Evolutionary conservation across 768 basidiomycete genomes (phyloP).

Genomic region (Leccinum imitatum): DNA sequence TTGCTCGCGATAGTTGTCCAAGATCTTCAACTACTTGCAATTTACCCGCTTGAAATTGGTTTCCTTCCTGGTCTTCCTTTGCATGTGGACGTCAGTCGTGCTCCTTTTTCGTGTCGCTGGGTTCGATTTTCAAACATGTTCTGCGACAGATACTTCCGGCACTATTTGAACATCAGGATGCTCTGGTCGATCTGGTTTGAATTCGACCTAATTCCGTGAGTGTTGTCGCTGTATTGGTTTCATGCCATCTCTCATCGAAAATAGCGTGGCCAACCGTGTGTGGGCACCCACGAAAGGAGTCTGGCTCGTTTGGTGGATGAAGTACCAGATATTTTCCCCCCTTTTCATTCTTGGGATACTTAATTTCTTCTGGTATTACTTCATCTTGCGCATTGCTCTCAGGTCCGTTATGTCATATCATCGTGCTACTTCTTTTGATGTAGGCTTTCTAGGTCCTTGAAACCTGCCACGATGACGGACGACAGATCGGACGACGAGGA

Average conservation of each 20-base stretch:
- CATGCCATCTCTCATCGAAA: slow-evolving; percentile 4
- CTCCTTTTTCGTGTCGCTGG: neutral
- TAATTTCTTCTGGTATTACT: slow-evolving; percentile 92
- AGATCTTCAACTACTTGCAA: slow-evolving; percentile 85
- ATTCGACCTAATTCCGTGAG: slow-evolving; percentile 73
- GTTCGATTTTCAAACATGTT: neutral
- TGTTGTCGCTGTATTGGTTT: slow-evolving; percentile 12
- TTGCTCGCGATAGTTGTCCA: slow-evolving; percentile 57
- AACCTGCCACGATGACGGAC: slow-evolving; percentile 51
- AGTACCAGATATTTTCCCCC: slow-evolving; percentile 75
- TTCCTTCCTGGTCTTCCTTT: slow-evolving; percentile 63
- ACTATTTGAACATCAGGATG: slow-evolving; percentile 84
- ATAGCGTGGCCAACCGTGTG: slow-evolving; percentile 51
- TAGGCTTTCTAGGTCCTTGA: slow-evolving; percentile 47
- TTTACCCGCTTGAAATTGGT: slow-evolving; percentile 60
- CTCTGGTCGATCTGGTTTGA: slow-evolving; percentile 86
- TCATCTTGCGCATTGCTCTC: slow-evolving; percentile 74
- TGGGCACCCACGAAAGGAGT: slow-evolving; percentile 64
- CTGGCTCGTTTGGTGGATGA: slow-evolving; percentile 78
- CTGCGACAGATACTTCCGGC: slow-evolving; percentile 79
- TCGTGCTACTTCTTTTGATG: slow-evolving; percentile 9
- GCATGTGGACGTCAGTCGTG: slow-evolving; percentile 74
- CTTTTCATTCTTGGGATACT: slow-evolving; percentile 74
- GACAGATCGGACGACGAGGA: slow-evolving; percentile 81
- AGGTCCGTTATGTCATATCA: slow-evolving; percentile 48